These are phyloP conservation scores for Alternaria hordeiaustralica DNA, from an alignment of 2,329 filamentous ascomycete species.

Conservation along the genomic window DNA sequence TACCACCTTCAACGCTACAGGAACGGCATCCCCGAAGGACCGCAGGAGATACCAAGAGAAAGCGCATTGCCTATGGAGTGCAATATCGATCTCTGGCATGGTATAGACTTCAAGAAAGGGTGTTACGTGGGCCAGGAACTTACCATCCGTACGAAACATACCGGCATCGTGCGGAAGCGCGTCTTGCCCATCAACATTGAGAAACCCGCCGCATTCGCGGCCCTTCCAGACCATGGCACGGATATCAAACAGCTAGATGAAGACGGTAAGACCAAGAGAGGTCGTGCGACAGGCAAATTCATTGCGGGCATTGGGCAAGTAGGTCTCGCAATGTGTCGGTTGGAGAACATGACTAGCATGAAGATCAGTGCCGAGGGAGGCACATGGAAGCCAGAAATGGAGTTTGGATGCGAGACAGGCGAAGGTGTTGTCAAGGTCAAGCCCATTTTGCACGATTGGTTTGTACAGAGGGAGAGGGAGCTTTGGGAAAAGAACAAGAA, in stretches of 20 bases:
- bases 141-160: constrained; percentile 93
- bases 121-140: constrained; percentile 98
- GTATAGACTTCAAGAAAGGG: constrained; percentile 91
- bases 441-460: constrained; percentile 83
- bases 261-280: constrained; percentile 54
- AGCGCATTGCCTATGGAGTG: constrained; percentile 82
- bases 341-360: constrained; percentile 90
- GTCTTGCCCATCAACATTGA: constrained; percentile 83
- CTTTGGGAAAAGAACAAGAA: constrained; percentile 41
- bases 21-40: constrained; percentile 83
- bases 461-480: constrained; percentile 50
- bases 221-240: constrained; percentile 50
- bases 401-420: constrained; percentile 49
- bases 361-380: constrained; percentile 71
- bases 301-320: constrained; percentile 81
- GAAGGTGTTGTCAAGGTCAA: constrained; percentile 47
- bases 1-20: constrained; percentile 82
- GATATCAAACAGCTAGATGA: constrained; percentile 62
- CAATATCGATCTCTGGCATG: constrained; percentile 85
- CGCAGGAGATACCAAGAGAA: constrained; percentile 74
- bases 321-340: constrained; percentile 82
- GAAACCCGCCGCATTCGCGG: constrained; percentile 29
- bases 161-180: constrained; percentile 89
- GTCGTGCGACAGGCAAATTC: constrained; percentile 79
- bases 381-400: constrained; percentile 63